A percentile compares a stretch with the other conserved stretches of the same genome.
These are phyloP conservation scores for Lotus japonicus DNA, from an alignment of 306 rosid species.

Conservation along the genomic window DNA sequence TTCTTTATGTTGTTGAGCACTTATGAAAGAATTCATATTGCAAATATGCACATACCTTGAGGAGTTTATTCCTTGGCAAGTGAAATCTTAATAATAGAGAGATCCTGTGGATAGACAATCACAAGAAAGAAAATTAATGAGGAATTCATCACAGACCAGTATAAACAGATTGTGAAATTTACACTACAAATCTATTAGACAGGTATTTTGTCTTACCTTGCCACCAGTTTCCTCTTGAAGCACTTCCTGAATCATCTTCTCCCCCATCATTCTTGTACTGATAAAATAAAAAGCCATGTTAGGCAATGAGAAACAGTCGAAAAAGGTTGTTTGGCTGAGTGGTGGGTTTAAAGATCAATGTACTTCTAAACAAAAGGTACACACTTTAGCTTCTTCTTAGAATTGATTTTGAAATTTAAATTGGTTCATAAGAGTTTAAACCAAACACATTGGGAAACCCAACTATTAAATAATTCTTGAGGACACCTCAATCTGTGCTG, in stretches of 20 bases:
- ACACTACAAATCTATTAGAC: neutral
- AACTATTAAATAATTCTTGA: neutral
- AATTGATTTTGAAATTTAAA: no score
- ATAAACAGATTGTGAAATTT: neutral
- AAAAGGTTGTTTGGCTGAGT: neutral
- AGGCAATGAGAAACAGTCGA: neutral
- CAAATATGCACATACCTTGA: conserved; percentile 51
- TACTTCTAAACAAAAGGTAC: no score
- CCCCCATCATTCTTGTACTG: conserved; percentile 62
- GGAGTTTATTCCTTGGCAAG: conserved; percentile 24
- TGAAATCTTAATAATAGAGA: conserved; percentile 59
- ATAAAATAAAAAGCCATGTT: neutral
- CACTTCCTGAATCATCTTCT: conserved; percentile 74
- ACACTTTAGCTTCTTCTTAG: no score
- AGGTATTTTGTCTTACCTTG: conserved; percentile 44
- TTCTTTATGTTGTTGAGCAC: neutral
- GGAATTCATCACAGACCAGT: neutral
- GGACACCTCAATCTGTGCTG: neutral
- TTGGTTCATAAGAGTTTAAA: no score
- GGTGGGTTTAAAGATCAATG: no score
- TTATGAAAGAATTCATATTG: no score
- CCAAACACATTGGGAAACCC: neutral
- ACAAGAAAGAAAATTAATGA: neutral
- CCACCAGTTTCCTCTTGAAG: conserved; percentile 95
- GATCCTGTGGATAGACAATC: conserved; percentile 43